phyloP scores from a whole-genome alignment of 768 basidiomycete species.

The Lentinula sp. region DNA sequence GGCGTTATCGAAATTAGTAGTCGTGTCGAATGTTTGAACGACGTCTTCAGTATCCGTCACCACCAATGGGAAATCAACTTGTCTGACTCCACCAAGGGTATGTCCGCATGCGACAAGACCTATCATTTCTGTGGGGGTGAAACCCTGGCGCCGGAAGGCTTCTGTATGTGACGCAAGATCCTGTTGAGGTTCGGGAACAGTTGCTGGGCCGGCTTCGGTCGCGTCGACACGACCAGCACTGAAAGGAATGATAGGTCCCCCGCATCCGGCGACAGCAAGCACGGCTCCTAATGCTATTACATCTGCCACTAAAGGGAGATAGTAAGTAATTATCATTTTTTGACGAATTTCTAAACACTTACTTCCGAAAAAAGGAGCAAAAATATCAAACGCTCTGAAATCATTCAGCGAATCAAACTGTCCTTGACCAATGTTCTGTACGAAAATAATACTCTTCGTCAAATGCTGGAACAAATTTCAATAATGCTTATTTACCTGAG shows the following conservation, averaged over 20 bases:
- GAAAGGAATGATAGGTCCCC: conserved; percentile 38
- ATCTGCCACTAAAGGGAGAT: conserved; percentile 30
- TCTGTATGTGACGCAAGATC: conserved; percentile 30
- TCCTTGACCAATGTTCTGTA: conserved; percentile 41
- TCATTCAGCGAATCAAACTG: conserved; percentile 37
- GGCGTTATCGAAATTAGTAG: conserved; percentile 2
- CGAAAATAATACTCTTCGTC: neutral
- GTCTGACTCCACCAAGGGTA: conserved; percentile 9
- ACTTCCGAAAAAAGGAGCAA: conserved; percentile 38
- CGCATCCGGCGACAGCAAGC: conserved; percentile 33
- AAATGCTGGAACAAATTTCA: neutral
- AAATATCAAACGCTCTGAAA: conserved; percentile 28
- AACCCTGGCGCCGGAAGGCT: conserved; percentile 37
- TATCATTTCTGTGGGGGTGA: conserved; percentile 17
- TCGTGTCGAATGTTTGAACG: neutral
- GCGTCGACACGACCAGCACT: conserved; percentile 38
- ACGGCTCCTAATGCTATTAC: conserved; percentile 33
- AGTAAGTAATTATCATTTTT: neutral
- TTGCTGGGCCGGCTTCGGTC: conserved; percentile 26
- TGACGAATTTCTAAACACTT: conserved; percentile 9
- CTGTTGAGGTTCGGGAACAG: conserved; percentile 39
- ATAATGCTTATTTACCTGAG: conserved; percentile 25
- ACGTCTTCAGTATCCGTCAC: neutral
- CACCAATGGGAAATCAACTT: conserved; percentile 8
- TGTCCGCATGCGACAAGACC: conserved; percentile 10